Conservation (phyloP, 768 basidiomycete species). For the Lentinula sp. region DNA sequence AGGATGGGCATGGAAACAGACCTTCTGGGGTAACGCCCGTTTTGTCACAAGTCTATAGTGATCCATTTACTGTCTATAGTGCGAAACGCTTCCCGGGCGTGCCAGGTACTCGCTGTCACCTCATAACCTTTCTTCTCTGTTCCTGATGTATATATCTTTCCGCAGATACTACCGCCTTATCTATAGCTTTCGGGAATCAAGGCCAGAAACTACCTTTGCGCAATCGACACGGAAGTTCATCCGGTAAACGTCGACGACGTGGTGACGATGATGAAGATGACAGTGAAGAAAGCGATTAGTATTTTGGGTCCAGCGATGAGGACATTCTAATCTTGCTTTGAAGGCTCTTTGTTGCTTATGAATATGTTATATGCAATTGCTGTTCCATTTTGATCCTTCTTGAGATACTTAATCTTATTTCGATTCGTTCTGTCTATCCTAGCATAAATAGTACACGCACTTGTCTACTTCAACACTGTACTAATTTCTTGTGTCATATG, state of each 20-base stretch:
- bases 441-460: not conserved
- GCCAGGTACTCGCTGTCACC: constrained; percentile 47
- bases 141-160: constrained; percentile 5
- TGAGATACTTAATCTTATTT: not conserved
- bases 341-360: not conserved
- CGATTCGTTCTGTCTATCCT: not conserved
- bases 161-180: constrained; percentile 82
- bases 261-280: constrained; percentile 63
- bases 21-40: constrained; percentile 54
- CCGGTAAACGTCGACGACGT: constrained; percentile 54
- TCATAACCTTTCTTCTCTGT: constrained; percentile 5
- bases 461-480: not conserved
- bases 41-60: constrained; percentile 78
- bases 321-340: not conserved
- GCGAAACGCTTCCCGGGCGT: constrained; percentile 96
- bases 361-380: not conserved
- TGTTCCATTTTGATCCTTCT: not conserved
- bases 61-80: constrained; percentile 81
- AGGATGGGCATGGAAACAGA: not conserved
- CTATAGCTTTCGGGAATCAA: constrained; percentile 85
- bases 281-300: constrained; percentile 35
- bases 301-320: not conserved
- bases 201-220: constrained; percentile 87
- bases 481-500: not conserved
- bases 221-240: constrained; percentile 64